Evolutionary conservation across 148 eudicot species (phyloP).

Genomic region (Camellia sinensis): DNA sequence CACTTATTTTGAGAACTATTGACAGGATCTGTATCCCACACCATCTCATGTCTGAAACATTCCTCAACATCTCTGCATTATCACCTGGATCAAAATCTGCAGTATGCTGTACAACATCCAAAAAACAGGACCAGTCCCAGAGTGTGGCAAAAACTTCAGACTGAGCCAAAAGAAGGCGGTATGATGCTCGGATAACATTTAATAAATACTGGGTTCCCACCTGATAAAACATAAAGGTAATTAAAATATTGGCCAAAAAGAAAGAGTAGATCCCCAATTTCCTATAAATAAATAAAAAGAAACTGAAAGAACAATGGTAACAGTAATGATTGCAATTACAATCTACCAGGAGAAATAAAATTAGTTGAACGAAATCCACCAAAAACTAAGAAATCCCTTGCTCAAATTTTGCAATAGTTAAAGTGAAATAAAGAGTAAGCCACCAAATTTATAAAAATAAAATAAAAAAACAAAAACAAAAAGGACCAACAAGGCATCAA

Average conservation of each 20-base stretch:
- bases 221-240: conserved; percentile 28
- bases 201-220: conserved; percentile 36
- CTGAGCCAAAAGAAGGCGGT: conserved; percentile 61
- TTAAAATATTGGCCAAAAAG: neutral
- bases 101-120: conserved; percentile 52
- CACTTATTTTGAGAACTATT: conserved; percentile 54
- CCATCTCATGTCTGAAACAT: conserved; percentile 66
- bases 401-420: neutral
- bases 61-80: conserved; percentile 28
- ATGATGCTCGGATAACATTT: conserved; percentile 56
- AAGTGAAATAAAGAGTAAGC: neutral
- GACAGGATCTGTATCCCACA: conserved; percentile 63
- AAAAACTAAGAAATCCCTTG: neutral
- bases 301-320: neutral
- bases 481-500: neutral
- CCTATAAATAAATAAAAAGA: neutral
- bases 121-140: conserved; percentile 89
- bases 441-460: neutral
- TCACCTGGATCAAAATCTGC: conserved; percentile 28
- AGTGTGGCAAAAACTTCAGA: conserved; percentile 54
- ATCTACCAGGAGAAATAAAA: neutral
- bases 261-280: neutral
- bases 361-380: neutral
- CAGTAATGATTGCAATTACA: neutral
- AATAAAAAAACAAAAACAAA: neutral